phyloP scores from a whole-genome alignment of 768 basidiomycete genomes.

The Nidula microcarpa region DNA sequence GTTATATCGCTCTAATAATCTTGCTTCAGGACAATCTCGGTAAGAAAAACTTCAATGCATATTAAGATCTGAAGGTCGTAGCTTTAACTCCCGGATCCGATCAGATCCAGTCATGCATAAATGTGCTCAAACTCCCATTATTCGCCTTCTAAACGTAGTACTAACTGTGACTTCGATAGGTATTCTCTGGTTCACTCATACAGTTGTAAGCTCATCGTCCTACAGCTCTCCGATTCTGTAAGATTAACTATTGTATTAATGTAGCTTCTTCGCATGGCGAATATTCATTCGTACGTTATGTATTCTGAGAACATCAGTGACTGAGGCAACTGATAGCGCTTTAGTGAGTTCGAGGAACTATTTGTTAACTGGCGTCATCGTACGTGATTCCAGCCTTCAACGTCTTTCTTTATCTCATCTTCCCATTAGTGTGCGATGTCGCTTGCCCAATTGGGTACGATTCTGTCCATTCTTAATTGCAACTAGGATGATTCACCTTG shows the following conservation, averaged over 20 bases:
- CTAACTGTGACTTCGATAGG: background rate
- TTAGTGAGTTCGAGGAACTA: slow-evolving; percentile 6
- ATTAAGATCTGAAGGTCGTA: too few relatives aligned
- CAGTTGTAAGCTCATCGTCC: slow-evolving; percentile 1
- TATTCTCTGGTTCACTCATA: slow-evolving; percentile 4
- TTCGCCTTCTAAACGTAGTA: too few relatives aligned
- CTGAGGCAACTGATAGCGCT: background rate
- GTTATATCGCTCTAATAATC: too few relatives aligned
- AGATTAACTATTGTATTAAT: background rate
- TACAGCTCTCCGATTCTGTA: background rate
- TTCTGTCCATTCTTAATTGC: background rate
- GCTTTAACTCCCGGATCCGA: too few relatives aligned
- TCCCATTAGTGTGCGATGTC: background rate
- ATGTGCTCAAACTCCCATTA: background rate
- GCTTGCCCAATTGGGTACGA: background rate
- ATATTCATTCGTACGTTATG: slow-evolving; percentile 8
- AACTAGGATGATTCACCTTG: background rate
- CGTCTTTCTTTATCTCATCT: background rate
- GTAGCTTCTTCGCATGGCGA: slow-evolving; percentile 10
- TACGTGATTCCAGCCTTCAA: background rate
- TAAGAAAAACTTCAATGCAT: background rate
- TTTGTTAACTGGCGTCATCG: slow-evolving; percentile 1
- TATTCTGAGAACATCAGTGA: background rate
- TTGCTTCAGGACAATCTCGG: background rate
- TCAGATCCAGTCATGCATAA: background rate